These are phyloP conservation scores for Schizosaccharomyces octosporus DNA, from an alignment of 805 yeast species.

Conservation along the genomic window DNA sequence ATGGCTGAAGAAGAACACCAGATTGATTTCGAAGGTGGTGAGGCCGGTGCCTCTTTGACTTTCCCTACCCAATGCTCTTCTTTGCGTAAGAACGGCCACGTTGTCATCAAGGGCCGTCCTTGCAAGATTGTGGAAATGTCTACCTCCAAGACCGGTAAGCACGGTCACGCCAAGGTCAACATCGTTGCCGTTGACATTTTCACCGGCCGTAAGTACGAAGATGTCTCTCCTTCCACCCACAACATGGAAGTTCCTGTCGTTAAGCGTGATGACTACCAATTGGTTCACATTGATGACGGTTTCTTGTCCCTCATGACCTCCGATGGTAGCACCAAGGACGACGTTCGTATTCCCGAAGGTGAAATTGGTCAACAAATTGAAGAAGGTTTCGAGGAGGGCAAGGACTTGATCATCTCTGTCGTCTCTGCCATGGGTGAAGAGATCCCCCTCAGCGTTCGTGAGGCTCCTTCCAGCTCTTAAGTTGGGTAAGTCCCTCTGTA, in stretches of 20 bases:
- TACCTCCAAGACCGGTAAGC: conserved; percentile 99
- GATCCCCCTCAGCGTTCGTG: conserved; percentile 95
- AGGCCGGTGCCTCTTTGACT: conserved; percentile 95
- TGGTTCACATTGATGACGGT: conserved; percentile 88
- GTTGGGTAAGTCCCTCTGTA: background rate
- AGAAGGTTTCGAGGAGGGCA: conserved; percentile 89
- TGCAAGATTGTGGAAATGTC: conserved; percentile 99
- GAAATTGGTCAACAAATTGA: conserved; percentile 86
- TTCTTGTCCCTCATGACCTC: conserved; percentile 86
- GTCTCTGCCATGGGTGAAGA: conserved; percentile 98
- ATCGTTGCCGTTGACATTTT: conserved; percentile 95
- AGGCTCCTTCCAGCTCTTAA: conserved; percentile 49
- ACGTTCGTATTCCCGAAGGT: conserved; percentile 93
- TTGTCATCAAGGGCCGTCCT: conserved; percentile 91
- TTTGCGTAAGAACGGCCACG: conserved; percentile 98
- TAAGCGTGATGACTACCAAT: conserved; percentile 83
- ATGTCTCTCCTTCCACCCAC: conserved; percentile 98
- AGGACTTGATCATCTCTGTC: conserved; percentile 89
- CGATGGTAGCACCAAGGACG: conserved; percentile 98
- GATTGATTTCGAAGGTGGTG: conserved; percentile 24
- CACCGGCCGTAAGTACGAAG: conserved; percentile 98
- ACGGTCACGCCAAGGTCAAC: conserved; percentile 99
- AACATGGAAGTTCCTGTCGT: conserved; percentile 99
- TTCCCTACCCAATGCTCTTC: conserved; percentile 99
- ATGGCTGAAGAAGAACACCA: conserved; percentile 1